Percentiles rank a stretch among this genome's conserved stretches.
phyloP scores from a whole-genome alignment of 2,329 filamentous ascomycete species.

The Didymellaceae sp. region DNA sequence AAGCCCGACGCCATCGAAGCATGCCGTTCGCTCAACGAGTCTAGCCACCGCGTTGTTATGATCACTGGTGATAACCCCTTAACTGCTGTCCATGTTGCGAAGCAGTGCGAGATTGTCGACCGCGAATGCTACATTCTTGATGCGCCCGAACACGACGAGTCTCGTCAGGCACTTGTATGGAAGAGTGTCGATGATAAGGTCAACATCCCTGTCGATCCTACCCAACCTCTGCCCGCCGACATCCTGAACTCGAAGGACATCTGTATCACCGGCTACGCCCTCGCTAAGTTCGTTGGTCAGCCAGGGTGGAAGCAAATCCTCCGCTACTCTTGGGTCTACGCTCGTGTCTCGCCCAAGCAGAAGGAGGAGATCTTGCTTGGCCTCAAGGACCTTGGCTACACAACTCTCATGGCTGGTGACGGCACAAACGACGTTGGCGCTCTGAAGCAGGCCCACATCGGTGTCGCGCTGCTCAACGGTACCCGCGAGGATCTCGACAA shows the following conservation, averaged over 20 bases:
- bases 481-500: slow-evolving; percentile 88
- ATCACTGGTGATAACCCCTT: slow-evolving; percentile 98
- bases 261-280: slow-evolving; percentile 92
- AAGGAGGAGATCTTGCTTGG: slow-evolving; percentile 98
- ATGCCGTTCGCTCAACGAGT: slow-evolving; percentile 97
- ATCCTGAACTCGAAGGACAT: slow-evolving; percentile 88
- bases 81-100: slow-evolving; percentile 93
- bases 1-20: slow-evolving; percentile 96
- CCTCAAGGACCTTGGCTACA: slow-evolving; percentile 95
- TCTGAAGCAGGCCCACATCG: slow-evolving; percentile 96
- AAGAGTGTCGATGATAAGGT: slow-evolving; percentile 91
- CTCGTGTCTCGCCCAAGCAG: slow-evolving; percentile 96
- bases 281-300: slow-evolving; percentile 86
- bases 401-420: slow-evolving; percentile 97
- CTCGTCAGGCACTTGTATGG: slow-evolving; percentile 86
- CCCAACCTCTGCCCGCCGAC: slow-evolving; percentile 77
- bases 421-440: slow-evolving; percentile 98
- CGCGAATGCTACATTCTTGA: slow-evolving; percentile 94
- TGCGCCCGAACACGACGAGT: slow-evolving; percentile 86
- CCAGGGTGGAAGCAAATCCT: slow-evolving; percentile 77
- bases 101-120: slow-evolving; percentile 96
- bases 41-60: slow-evolving; percentile 98
- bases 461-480: slow-evolving; percentile 93
- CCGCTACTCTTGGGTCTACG: slow-evolving; percentile 95
- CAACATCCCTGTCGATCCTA: slow-evolving; percentile 83